Percentiles rank a stretch among this genome's conserved stretches.
Conservation (phyloP, 2,329 filamentous ascomycete species). For the Clarireedia paspali region DNA sequence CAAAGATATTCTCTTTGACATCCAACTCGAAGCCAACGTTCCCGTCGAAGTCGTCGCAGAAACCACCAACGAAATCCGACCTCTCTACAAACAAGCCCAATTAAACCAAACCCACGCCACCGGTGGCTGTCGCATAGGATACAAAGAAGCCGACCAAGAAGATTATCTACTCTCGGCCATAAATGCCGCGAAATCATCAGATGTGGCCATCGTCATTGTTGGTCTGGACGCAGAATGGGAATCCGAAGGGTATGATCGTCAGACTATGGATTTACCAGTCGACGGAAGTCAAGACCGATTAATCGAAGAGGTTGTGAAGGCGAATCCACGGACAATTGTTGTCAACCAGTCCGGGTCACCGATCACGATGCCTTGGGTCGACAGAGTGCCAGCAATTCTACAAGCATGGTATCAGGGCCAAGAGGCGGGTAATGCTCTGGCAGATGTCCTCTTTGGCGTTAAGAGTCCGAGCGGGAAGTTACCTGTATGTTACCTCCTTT, state of each 20-base stretch:
- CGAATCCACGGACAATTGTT: conserved; percentile 59
- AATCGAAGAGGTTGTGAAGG: conserved; percentile 51
- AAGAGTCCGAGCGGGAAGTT: conserved; percentile 62
- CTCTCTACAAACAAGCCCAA: conserved; percentile 50
- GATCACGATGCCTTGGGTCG: conserved; percentile 63
- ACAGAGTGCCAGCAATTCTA: conserved; percentile 56
- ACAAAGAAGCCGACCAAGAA: conserved; percentile 54
- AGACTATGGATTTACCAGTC: conserved; percentile 50
- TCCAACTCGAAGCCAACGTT: conserved; percentile 50
- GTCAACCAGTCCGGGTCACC: conserved; percentile 64
- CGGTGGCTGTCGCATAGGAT: conserved; percentile 64
- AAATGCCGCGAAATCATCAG: conserved; percentile 50
- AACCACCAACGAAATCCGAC: conserved; percentile 60
- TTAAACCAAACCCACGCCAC: conserved; percentile 52
- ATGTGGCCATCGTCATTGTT: conserved; percentile 61
- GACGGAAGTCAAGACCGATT: conserved; percentile 54
- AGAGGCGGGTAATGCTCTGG: conserved; percentile 60
- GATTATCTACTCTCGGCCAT: conserved; percentile 60
- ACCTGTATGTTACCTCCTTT: conserved; percentile 32
- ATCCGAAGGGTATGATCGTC: conserved; percentile 63
- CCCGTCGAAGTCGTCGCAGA: conserved; percentile 55
- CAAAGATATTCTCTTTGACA: conserved; percentile 53
- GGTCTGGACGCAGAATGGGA: conserved; percentile 70
- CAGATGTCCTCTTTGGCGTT: conserved; percentile 57
- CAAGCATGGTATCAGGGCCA: conserved; percentile 67